Conservation (phyloP, 768 basidiomycete species). For the Collybia nuda region DNA sequence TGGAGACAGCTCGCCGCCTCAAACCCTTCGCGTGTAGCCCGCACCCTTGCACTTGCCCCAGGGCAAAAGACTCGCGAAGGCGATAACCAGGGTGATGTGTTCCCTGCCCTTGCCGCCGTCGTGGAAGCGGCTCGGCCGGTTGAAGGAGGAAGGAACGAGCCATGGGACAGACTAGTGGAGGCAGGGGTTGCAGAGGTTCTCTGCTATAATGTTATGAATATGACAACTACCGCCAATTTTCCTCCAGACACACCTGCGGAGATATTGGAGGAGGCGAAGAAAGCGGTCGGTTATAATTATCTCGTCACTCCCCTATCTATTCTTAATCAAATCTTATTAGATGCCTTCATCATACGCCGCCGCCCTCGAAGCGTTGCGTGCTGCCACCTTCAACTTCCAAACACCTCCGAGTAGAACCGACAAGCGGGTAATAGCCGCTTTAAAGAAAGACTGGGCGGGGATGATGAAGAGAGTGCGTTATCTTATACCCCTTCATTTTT, state of each 20-base stretch:
- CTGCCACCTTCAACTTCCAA: neutral
- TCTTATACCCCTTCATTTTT: neutral
- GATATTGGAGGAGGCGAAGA: constrained; percentile 5
- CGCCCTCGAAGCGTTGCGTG: constrained; percentile 7
- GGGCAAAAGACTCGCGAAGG: constrained; percentile 5
- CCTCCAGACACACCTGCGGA: constrained; percentile 6
- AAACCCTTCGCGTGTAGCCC: constrained; percentile 4
- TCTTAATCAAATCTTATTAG: neutral
- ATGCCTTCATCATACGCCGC: constrained; percentile 8
- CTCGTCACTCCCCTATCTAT: neutral
- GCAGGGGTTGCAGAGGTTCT: constrained; percentile 4
- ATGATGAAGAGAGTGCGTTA: constrained; percentile 11
- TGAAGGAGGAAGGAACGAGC: neutral
- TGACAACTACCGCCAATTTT: neutral
- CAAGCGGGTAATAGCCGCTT: constrained; percentile 2
- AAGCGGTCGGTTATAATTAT: constrained; percentile 1
- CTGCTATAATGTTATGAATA: constrained; percentile 7
- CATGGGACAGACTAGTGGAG: constrained; percentile 4
- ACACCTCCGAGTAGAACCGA: constrained; percentile 2
- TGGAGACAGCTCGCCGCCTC: constrained; percentile 5
- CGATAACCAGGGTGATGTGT: constrained; percentile 6
- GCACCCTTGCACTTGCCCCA: constrained; percentile 1
- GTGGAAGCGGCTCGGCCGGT: neutral
- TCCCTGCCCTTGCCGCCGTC: constrained; percentile 3
- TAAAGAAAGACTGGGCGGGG: constrained; percentile 6